Evolutionary conservation across 768 basidiomycete species (phyloP).

Genomic region (Glaciozyma martinii): DNA sequence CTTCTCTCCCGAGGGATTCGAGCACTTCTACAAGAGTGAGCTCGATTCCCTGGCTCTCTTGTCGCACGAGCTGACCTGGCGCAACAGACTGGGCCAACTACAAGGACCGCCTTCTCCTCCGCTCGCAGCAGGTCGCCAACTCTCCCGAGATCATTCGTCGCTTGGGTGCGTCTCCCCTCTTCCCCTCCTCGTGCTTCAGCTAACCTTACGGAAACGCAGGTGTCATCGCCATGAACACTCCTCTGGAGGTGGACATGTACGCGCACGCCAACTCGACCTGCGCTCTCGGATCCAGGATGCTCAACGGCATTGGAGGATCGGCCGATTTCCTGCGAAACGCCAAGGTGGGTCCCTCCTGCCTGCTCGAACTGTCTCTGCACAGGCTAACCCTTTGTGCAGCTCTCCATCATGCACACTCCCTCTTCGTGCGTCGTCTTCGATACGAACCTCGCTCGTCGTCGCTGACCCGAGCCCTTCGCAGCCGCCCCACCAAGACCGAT

Average conservation of each 20-base stretch:
- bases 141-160: slow-evolving; percentile 37
- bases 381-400: background rate
- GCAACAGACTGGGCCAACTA: slow-evolving; percentile 30
- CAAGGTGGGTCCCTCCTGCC: slow-evolving; percentile 8
- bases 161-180: slow-evolving; percentile 30
- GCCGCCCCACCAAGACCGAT: slow-evolving; percentile 34
- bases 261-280: slow-evolving; percentile 36
- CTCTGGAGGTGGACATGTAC: slow-evolving; percentile 36
- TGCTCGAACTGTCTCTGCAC: background rate
- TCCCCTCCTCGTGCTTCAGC: slow-evolving; percentile 1
- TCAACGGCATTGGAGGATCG: slow-evolving; percentile 34
- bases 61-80: background rate
- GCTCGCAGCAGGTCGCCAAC: slow-evolving; percentile 36
- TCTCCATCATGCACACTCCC: slow-evolving; percentile 36
- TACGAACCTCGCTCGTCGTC: background rate
- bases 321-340: slow-evolving; percentile 38
- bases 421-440: slow-evolving; percentile 2
- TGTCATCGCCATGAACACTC: slow-evolving; percentile 34
- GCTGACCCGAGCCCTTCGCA: background rate
- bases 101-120: slow-evolving; percentile 32
- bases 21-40: slow-evolving; percentile 17
- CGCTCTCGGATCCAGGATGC: slow-evolving; percentile 35
- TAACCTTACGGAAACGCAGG: background rate
- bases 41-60: background rate
- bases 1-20: slow-evolving; percentile 35